These are phyloP conservation scores for Aspergillus heteromorphus DNA, from an alignment of 495 filamentous ascomycete species.

Conservation along the genomic window DNA sequence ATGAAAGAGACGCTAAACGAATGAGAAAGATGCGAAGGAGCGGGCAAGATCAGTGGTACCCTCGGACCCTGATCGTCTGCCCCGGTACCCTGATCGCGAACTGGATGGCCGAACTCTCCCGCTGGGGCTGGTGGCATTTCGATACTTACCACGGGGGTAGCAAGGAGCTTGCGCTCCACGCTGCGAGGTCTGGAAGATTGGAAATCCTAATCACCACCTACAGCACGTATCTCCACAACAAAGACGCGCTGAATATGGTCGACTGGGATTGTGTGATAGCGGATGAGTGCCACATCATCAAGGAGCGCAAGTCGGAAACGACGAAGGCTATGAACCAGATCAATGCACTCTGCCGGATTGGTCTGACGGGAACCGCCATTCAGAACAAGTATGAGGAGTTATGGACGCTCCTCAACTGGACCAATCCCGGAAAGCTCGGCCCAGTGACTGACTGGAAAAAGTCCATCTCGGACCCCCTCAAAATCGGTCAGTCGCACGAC, in stretches of 20 bases:
- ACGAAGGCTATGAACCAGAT: constrained; percentile 87
- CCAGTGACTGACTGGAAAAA: constrained; percentile 72
- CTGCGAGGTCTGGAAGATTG: constrained; percentile 67
- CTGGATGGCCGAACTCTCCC: constrained; percentile 77
- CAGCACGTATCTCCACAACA: constrained; percentile 73
- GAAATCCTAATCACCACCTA: constrained; percentile 96
- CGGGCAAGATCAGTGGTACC: constrained; percentile 66
- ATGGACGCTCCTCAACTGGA: constrained; percentile 96
- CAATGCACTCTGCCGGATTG: constrained; percentile 89
- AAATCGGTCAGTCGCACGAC: constrained; percentile 84
- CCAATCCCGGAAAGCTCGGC: constrained; percentile 83
- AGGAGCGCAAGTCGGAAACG: constrained; percentile 68
- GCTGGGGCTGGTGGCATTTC: constrained; percentile 95
- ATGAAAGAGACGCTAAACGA: constrained; percentile 78
- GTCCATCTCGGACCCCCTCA: constrained; percentile 72
- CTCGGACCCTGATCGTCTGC: constrained; percentile 78
- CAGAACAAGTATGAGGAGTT: constrained; percentile 98
- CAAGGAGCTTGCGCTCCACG: constrained; percentile 66
- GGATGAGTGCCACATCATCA: constrained; percentile 92
- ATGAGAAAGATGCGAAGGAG: constrained; percentile 82
- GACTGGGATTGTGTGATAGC: constrained; percentile 97
- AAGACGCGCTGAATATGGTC: constrained; percentile 71
- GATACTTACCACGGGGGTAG: constrained; percentile 74
- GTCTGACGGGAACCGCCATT: constrained; percentile 92
- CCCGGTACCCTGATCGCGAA: constrained; percentile 85